Evolutionary conservation across 1,139 yeast species (phyloP), one percentile per base, ranked within the genome.

Genomic region (Cylindricascospora bacillispora): DNA sequence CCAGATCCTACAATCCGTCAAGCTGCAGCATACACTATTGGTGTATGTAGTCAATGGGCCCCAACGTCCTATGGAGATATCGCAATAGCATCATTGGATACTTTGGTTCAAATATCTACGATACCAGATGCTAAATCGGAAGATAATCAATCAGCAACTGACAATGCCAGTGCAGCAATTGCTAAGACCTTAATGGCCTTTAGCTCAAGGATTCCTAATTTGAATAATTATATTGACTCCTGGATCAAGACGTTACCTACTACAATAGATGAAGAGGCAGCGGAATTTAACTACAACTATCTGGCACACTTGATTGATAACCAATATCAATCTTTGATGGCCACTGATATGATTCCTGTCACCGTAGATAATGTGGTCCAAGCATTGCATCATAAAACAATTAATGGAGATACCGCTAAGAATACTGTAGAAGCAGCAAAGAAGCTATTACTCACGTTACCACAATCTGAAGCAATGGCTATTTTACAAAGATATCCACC

Each of bases 161-260:
- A 89, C 54, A 80, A 80, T 45, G 77, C 85, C 11, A 66, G 79
- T 33, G 68, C 83, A 3, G 73, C 97, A 1, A 77, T 89, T 41
- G 89, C 97, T 25, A 82, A 82, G 53, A 73, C 86, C 12, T 63
- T 78, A 37, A 75, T 68, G 38, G 54, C 68, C 11, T 74, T 60
- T 43, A 74, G 75, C 12, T 46, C 64, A 10, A 57, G 66, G 26
- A 63, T 81, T 24, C 78, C 82, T 24, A 70, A 74, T 47, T 59
- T 74, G 37, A 73, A 78, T 43, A 63, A 67, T 16, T 68, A 80
- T 13, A 61, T 82, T 31, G 67, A 65, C 22, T 79, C 71, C 40
- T 89, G 97, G 97, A 62, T 89, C 33, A 67, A 68, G 38, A 68
- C 85, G 10, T 67, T 89, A 44, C 98, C 98, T 17, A 69, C 86